Evolutionary conservation across 2,329 filamentous ascomycete genomes (phyloP), one percentile per base, ranked within the genome.

Genomic region (Paraconiothyrium brasiliense): DNA sequence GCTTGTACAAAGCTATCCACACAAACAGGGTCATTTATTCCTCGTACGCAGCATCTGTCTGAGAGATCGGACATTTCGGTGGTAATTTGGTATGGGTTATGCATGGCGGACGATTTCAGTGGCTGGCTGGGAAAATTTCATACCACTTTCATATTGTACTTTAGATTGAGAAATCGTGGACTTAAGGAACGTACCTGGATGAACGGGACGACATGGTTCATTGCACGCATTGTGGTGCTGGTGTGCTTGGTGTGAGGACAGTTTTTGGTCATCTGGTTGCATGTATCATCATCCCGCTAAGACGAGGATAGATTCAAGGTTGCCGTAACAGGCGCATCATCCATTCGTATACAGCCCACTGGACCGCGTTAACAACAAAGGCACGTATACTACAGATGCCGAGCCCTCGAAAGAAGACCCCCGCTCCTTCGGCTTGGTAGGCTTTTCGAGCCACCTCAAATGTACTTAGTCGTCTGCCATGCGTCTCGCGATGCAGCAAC

Each of bases 261-360:
- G 54, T 30, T 48, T 39, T 2, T 48, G 43, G 54, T 13, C 30
- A 10, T 16, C 20, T 56, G 43, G 54, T 16, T n/a, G 39, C 39
- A 32, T 46, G 22, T 54, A 32, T 54, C 22, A 16, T 34, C 24
- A 30, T 24, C 43, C 37, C 14, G 13, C 13, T n/a, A 14, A 49
- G 47, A 39, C 27, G 7, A 39, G 30, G 57, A 22, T 46, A 60
- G 27, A 44, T 22, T 60, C 37, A 64, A 35, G 46, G 50, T 54
- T 65, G 60, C 46, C 72, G 70, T 14, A 76, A 66, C 32, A 78
- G 58, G 54, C 73, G 75, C 91, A 97, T 94, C 71, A 92, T 87
- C 89, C 91, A 93, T 80, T 97, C 94, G 76, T 97, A 97, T 6
- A 92, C 87, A 27, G 91, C 90, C 94, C 94, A 98, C 81, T 90